Conservation (phyloP, 1,139 yeast species). For the Protomyces inouyei region DNA sequence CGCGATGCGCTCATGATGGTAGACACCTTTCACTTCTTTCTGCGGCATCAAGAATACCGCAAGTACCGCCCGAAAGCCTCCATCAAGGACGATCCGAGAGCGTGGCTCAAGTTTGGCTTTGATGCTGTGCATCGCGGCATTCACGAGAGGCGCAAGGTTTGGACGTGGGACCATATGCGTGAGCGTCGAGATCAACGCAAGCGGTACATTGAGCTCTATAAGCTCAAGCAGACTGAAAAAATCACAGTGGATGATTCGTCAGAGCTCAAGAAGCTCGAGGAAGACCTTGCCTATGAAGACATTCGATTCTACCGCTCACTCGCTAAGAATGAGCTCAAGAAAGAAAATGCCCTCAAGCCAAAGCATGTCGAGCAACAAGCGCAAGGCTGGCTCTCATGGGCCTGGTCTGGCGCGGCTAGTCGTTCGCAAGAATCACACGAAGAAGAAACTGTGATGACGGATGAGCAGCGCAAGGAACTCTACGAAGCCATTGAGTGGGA, state of each 20-base stretch:
- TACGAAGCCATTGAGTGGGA: slow-evolving; percentile 93
- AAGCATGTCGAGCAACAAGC: slow-evolving; percentile 25
- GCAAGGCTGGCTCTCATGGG: slow-evolving; percentile 40
- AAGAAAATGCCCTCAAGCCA: slow-evolving; percentile 45
- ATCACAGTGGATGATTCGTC: slow-evolving; percentile 40
- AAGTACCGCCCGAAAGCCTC: slow-evolving; percentile 57
- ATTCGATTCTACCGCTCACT: slow-evolving; percentile 78
- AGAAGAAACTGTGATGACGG: slow-evolving; percentile 41
- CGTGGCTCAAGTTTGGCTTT: slow-evolving; percentile 81
- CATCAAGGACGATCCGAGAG: slow-evolving; percentile 61
- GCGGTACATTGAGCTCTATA: slow-evolving; percentile 67
- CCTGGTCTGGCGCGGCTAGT: slow-evolving; percentile 38
- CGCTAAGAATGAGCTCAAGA: slow-evolving; percentile 61
- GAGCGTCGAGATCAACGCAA: slow-evolving; percentile 67
- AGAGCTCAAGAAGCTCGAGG: slow-evolving; percentile 54
- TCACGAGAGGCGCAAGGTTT: slow-evolving; percentile 69
- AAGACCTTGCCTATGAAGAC: slow-evolving; percentile 64
- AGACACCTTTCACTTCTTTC: slow-evolving; percentile 73
- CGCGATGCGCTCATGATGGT: slow-evolving; percentile 75
- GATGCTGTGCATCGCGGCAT: slow-evolving; percentile 68
- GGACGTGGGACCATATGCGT: slow-evolving; percentile 85
- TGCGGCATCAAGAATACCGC: slow-evolving; percentile 69
- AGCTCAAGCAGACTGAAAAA: slow-evolving; percentile 44
- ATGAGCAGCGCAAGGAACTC: slow-evolving; percentile 57
- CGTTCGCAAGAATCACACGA: slow-evolving; percentile 26